Evolutionary conservation across 805 yeast species (phyloP), one percentile per base, ranked within the genome.

Genomic region (Candida oleophila): DNA sequence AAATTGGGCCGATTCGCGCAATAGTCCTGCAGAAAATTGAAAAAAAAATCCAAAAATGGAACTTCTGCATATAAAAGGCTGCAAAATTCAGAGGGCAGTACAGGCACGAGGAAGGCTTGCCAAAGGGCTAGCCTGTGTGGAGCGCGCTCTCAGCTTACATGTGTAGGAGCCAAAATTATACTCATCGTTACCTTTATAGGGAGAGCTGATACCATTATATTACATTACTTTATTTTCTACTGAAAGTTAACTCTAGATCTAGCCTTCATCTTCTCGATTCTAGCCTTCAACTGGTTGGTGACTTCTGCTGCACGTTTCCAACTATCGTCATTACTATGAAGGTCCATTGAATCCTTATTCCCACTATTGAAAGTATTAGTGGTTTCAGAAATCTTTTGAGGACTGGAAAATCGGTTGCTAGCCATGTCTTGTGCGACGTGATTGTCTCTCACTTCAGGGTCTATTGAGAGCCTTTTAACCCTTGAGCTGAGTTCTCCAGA

Each of bases 291-390:
- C 62, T 87, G 92, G 3, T 82, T 79, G 0, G 97, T 90, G 11
- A 89, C 95, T 55, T 87, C 96, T 0, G 94, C 91, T 0, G 97
- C 96, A 42, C 92, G 78, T 54, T 78, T 81, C 97, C 97, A 90
- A 54, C 87, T 83, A 49, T 84, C 90, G 48, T 80, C 87, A 40
- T 74, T 73, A 37, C 67, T 65, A 47, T 73, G 80, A 28, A 66
- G 55, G 38, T 66, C 76, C 42, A 60, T 60, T 3, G 63, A 43
- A 47, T 51, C 46, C 50, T 49, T 7, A 44, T 42, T 38, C 51
- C 59, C 33, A 9, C 49, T 54, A 15, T 19, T 22, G 44, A 42
- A 41, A 28, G 53, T 43, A 37, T 44, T 50, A 15, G 53, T 49
- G 45, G 47, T 42, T 40, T 59, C 61, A 8, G 50, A 35, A 16